phyloP scores from a whole-genome alignment of 1,284 basidiomycete species.

The Grifola frondosa region DNA sequence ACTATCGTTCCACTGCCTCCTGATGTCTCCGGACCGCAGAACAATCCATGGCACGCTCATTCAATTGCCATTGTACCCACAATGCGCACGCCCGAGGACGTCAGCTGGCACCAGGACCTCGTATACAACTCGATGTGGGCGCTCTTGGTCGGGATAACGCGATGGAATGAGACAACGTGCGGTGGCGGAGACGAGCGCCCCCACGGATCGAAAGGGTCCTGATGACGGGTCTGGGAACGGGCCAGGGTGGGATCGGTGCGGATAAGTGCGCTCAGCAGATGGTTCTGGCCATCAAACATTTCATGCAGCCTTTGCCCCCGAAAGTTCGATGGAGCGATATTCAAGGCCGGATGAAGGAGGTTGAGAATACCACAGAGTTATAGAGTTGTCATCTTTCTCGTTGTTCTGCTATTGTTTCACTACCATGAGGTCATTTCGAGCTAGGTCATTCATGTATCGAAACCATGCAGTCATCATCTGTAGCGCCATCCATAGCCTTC shows the following conservation, averaged over 20 bases:
- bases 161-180: slow-evolving; percentile 15
- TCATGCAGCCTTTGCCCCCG: slow-evolving; percentile 6
- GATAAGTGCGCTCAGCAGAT: slow-evolving; percentile 23
- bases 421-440: too few species aligned
- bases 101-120: slow-evolving; percentile 25
- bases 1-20: slow-evolving; percentile 13
- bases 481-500: too few species aligned
- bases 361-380: background rate
- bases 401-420: too few species aligned
- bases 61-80: slow-evolving; percentile 20
- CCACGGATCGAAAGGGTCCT: slow-evolving; percentile 18
- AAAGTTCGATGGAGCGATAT: slow-evolving; percentile 5
- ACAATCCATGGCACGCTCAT: slow-evolving; percentile 11
- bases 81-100: slow-evolving; percentile 21
- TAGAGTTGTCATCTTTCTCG: too few species aligned
- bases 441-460: too few species aligned
- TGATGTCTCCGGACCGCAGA: background rate
- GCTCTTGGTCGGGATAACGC: slow-evolving; percentile 18
- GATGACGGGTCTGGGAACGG: slow-evolving; percentile 28
- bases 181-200: background rate
- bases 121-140: slow-evolving; percentile 24
- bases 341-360: slow-evolving; percentile 3
- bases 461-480: too few species aligned
- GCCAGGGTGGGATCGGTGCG: slow-evolving; percentile 14
- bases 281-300: slow-evolving; percentile 24